Evolutionary conservation across 2,329 filamentous ascomycete species (phyloP).

Genomic region (Zymoseptoria pseudotritici): DNA sequence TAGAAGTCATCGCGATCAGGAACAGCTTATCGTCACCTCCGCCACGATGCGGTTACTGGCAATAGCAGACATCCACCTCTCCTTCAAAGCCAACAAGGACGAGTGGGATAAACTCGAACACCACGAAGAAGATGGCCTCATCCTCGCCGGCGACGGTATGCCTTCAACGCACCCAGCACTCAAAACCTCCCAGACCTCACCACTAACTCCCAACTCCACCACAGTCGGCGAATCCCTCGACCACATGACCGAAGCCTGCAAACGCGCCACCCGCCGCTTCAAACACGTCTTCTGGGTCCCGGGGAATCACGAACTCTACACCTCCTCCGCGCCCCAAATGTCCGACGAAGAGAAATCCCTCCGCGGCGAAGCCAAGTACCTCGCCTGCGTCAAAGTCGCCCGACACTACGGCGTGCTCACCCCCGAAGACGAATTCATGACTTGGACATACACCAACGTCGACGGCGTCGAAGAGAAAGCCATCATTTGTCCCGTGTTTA

Average conservation of each 20-base stretch:
- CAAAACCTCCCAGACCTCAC: neutral
- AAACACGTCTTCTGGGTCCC: slow-evolving; percentile 49
- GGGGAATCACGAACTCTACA: slow-evolving; percentile 54
- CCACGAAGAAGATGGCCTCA: slow-evolving; percentile 38
- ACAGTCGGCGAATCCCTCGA: slow-evolving; percentile 29
- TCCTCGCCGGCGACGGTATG: slow-evolving; percentile 37
- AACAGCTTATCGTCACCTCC: neutral
- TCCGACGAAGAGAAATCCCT: slow-evolving; percentile 29
- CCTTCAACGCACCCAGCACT: no score
- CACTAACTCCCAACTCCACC: slow-evolving; percentile 10
- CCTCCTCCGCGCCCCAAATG: slow-evolving; percentile 34
- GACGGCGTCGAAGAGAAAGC: slow-evolving; percentile 44
- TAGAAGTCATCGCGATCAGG: neutral
- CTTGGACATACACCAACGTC: slow-evolving; percentile 36
- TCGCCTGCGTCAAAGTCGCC: slow-evolving; percentile 47
- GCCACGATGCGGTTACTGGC: slow-evolving; percentile 33
- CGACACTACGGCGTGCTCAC: slow-evolving; percentile 47
- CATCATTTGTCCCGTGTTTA: slow-evolving; percentile 50
- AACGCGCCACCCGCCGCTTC: slow-evolving; percentile 37
- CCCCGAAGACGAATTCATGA: slow-evolving; percentile 49
- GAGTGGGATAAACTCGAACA: slow-evolving; percentile 36
- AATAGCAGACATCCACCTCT: slow-evolving; percentile 41
- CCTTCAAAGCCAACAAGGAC: slow-evolving; percentile 40
- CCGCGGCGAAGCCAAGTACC: slow-evolving; percentile 48
- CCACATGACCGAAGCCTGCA: slow-evolving; percentile 32